Percentiles rank a stretch among this genome's conserved stretches.
Evolutionary conservation across 305 asterid genomes (phyloP).

Genomic region (Ilex paraguariensis): DNA sequence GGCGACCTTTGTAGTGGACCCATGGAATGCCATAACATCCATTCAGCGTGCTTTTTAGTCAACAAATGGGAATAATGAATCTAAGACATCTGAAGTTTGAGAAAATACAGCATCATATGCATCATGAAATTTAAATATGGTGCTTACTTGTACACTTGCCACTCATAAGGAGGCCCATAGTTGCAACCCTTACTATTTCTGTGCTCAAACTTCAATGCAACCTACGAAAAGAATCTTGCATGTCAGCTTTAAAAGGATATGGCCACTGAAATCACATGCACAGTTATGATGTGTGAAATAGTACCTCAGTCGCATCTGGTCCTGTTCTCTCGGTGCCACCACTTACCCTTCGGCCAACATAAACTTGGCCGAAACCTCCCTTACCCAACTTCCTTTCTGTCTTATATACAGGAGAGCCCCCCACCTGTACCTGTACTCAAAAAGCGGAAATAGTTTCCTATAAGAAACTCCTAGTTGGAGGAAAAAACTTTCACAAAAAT

Average conservation of each 20-base stretch:
- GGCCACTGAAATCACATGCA: conserved; percentile 3
- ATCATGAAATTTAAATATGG: conserved; percentile 11
- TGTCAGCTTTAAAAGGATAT: conserved; percentile 7
- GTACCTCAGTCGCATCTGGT: conserved; percentile 94
- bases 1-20: conserved; percentile 99
- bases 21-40: conserved; percentile 97
- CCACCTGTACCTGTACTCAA: conserved; percentile 83
- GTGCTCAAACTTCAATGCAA: conserved; percentile 94
- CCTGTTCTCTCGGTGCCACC: conserved; percentile 88
- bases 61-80: conserved; percentile 6
- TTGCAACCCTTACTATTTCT: conserved; percentile 98
- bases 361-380: conserved; percentile 98
- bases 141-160: conserved; percentile 99
- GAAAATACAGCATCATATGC: conserved; percentile 3
- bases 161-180: conserved; percentile 98
- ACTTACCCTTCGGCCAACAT: conserved; percentile 78
- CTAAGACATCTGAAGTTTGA: conserved; percentile 11
- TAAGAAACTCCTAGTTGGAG: neutral
- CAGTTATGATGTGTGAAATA: conserved; percentile 7
- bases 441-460: conserved; percentile 1
- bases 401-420: conserved; percentile 77
- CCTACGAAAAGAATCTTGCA: conserved; percentile 34
- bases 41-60: conserved; percentile 55
- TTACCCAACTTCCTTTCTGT: conserved; percentile 90
- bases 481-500: neutral